Conservation (phyloP, 495 filamentous ascomycete species). For the Parachaetomium inaequale region DNA sequence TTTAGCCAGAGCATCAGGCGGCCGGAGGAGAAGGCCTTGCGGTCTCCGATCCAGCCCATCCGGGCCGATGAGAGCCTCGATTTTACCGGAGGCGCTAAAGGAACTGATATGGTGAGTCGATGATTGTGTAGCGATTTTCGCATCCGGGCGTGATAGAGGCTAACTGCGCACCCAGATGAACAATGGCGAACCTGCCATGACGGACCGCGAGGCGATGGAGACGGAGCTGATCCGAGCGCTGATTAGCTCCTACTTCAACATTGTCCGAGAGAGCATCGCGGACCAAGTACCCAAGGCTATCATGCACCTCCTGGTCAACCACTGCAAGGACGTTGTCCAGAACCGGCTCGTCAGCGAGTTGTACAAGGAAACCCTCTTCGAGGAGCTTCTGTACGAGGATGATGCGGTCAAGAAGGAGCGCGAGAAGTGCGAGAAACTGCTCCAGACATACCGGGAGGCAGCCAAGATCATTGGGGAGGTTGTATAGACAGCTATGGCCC, state of each 20-base stretch:
- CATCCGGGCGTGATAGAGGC: slow-evolving; percentile 11
- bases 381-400: slow-evolving; percentile 93
- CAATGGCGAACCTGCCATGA: slow-evolving; percentile 73
- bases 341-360: slow-evolving; percentile 93
- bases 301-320: slow-evolving; percentile 98
- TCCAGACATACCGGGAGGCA: slow-evolving; percentile 92
- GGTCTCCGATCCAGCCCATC: slow-evolving; percentile 33
- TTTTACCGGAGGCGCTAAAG: slow-evolving; percentile 24
- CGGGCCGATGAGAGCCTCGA: slow-evolving; percentile 40
- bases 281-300: slow-evolving; percentile 98
- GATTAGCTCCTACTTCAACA: slow-evolving; percentile 97
- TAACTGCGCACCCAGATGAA: slow-evolving; percentile 40
- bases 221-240: slow-evolving; percentile 94
- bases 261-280: slow-evolving; percentile 93
- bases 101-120: slow-evolving; percentile 57
- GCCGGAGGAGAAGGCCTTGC: slow-evolving; percentile 58
- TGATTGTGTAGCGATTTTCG: background rate
- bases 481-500: slow-evolving; percentile 48
- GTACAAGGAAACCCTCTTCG: slow-evolving; percentile 90
- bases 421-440: slow-evolving; percentile 93
- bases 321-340: slow-evolving; percentile 95
- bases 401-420: slow-evolving; percentile 94
- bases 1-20: slow-evolving; percentile 81
- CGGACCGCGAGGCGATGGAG: slow-evolving; percentile 92
- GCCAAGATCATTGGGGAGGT: slow-evolving; percentile 98